A percentile compares a stretch with the other conserved stretches of the same genome.
Conservation (phyloP, 2,329 filamentous ascomycete species). For the Emergomyces orientalis region DNA sequence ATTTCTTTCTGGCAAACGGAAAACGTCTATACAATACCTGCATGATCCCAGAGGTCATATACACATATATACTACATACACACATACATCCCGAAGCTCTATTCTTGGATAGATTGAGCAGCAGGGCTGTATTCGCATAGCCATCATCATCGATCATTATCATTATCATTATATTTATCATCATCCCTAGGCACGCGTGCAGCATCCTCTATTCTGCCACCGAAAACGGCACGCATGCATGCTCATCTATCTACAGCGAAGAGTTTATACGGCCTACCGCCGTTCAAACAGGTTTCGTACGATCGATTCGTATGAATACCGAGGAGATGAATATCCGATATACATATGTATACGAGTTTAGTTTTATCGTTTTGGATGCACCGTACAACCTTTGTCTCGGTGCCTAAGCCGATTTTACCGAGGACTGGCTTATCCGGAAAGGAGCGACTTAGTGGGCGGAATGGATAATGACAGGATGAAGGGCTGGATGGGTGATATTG, state of each 20-base stretch:
- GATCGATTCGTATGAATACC: no score
- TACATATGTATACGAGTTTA: no score
- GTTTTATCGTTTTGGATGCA: not conserved
- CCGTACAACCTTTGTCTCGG: not conserved
- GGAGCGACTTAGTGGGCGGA: not conserved
- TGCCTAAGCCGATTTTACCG: not conserved
- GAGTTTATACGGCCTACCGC: no score
- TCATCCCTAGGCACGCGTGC: not conserved
- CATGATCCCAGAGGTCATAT: not conserved
- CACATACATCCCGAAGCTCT: not conserved
- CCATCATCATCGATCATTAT: not conserved
- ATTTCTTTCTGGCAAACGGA: not conserved
- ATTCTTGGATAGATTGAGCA: not conserved
- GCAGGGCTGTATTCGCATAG: not conserved
- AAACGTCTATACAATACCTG: not conserved
- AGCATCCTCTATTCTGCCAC: not conserved
- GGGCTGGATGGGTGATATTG: not conserved
- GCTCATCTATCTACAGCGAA: no score
- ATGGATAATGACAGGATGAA: not conserved
- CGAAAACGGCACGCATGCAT: not conserved
- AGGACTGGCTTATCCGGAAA: not conserved
- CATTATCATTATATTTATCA: not conserved
- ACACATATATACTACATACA: not conserved
- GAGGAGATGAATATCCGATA: no score
- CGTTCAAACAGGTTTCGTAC: no score